Percentiles rank a stretch among this genome's conserved stretches.
phyloP scores from a whole-genome alignment of 1,284 basidiomycete species.

The Irpex lacteus region DNA sequence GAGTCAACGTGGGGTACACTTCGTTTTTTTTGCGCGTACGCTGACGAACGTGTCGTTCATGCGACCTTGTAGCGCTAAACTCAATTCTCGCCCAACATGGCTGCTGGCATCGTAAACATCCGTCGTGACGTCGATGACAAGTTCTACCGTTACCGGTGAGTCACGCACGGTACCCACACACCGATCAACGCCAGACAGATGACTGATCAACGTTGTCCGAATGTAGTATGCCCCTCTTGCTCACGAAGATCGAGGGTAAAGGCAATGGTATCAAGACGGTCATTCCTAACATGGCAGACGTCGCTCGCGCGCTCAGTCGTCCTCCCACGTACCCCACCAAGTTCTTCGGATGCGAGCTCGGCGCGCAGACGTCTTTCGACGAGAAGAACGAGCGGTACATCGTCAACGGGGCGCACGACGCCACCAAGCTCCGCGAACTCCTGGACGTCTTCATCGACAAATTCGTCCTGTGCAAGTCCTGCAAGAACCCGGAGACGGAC shows the following conservation, averaged over 20 bases:
- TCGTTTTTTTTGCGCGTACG: neutral
- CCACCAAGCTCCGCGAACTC: slow-evolving; percentile 90
- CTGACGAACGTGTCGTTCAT: slow-evolving; percentile 1
- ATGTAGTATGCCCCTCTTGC: slow-evolving; percentile 87
- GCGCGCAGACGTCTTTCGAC: slow-evolving; percentile 95
- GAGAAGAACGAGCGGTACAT: slow-evolving; percentile 98
- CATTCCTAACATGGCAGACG: slow-evolving; percentile 97
- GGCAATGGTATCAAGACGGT: slow-evolving; percentile 99
- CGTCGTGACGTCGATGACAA: slow-evolving; percentile 98
- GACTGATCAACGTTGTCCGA: neutral
- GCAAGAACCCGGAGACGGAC: slow-evolving; percentile 99
- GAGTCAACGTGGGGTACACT: slow-evolving; percentile 22
- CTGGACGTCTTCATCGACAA: slow-evolving; percentile 98
- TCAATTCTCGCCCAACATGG: slow-evolving; percentile 63
- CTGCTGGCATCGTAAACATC: slow-evolving; percentile 89
- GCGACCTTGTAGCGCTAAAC: slow-evolving; percentile 48
- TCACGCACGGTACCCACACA: slow-evolving; percentile 10
- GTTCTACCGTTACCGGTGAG: slow-evolving; percentile 84
- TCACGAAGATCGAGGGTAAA: slow-evolving; percentile 98
- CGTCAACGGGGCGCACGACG: slow-evolving; percentile 96
- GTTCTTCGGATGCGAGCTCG: slow-evolving; percentile 98
- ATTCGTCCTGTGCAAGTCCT: slow-evolving; percentile 95
- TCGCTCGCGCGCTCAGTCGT: slow-evolving; percentile 92
- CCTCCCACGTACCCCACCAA: slow-evolving; percentile 98
- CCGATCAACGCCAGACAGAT: slow-evolving; percentile 9